Percentiles rank a stretch among this genome's conserved stretches.
phyloP scores from a whole-genome alignment of 345 rosid species.

The Camelina laxa region DNA sequence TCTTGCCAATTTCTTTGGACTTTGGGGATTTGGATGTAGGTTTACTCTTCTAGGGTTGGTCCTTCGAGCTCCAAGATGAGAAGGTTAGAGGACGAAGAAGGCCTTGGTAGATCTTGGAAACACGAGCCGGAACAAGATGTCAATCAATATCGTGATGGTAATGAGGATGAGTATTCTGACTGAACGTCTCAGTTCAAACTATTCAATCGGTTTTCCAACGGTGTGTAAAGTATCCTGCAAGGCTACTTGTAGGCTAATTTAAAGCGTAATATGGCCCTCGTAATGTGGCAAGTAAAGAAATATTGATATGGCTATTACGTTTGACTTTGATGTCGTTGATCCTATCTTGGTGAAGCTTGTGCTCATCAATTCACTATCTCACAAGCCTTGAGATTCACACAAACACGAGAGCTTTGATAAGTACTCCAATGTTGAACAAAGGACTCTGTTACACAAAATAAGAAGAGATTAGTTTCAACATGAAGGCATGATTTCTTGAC shows the following conservation, averaged over 20 bases:
- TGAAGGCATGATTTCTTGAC: neutral
- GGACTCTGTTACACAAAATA: neutral
- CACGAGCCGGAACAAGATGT: slow-evolving; percentile 48
- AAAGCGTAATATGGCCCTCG: neutral
- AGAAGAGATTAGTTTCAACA: too few species aligned
- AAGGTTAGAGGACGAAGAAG: slow-evolving; percentile 65
- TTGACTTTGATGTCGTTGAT: too few species aligned
- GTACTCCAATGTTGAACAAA: neutral
- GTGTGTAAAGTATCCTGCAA: slow-evolving; percentile 17
- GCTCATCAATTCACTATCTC: neutral
- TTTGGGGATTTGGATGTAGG: slow-evolving; percentile 49
- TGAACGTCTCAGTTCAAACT: slow-evolving; percentile 41
- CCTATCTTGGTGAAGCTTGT: neutral
- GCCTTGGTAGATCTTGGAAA: slow-evolving; percentile 57
- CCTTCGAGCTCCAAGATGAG: slow-evolving; percentile 55
- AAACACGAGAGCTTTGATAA: neutral
- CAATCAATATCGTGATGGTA: slow-evolving; percentile 60
- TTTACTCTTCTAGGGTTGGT: slow-evolving; percentile 54
- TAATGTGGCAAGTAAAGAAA: neutral
- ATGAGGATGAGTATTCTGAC: slow-evolving; percentile 78
- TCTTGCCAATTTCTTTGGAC: slow-evolving; percentile 7
- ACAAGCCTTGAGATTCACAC: neutral
- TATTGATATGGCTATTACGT: neutral
- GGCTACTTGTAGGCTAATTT: slow-evolving; percentile 15
- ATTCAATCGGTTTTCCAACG: slow-evolving; percentile 4